Evolutionary conservation across 2,329 filamentous ascomycete species (phyloP).

Genomic region (Trichoderma aggressivum): DNA sequence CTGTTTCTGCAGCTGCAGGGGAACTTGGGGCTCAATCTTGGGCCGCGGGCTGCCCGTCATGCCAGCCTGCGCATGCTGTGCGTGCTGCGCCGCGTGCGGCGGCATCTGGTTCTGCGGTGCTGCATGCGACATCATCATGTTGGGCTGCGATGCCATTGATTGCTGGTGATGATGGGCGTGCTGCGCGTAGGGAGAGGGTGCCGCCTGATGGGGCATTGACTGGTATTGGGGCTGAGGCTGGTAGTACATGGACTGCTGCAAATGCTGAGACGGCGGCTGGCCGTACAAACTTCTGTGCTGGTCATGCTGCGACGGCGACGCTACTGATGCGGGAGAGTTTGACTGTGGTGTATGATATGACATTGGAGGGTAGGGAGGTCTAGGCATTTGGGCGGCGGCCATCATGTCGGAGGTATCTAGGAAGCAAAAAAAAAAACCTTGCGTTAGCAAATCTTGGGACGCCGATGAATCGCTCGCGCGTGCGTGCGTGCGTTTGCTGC

Average conservation of each 20-base stretch:
- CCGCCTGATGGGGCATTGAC: constrained; percentile 62
- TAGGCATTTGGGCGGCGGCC: constrained; percentile 66
- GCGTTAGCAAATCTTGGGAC: neutral
- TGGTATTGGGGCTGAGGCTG: constrained; percentile 59
- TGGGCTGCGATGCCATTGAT: constrained; percentile 61
- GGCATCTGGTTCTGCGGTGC: constrained; percentile 56
- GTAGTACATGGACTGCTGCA: constrained; percentile 79
- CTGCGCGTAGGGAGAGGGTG: constrained; percentile 59
- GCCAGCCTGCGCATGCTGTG: constrained; percentile 49
- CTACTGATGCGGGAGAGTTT: constrained; percentile 89
- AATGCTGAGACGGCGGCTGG: constrained; percentile 72
- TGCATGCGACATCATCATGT: constrained; percentile 64
- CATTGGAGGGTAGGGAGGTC: constrained; percentile 81
- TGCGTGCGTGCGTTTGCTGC: constrained; percentile 15
- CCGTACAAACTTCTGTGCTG: constrained; percentile 85
- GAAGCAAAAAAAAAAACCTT: constrained; percentile 21
- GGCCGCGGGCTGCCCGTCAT: constrained; percentile 61
- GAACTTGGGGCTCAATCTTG: constrained; percentile 61
- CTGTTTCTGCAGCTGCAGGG: constrained; percentile 58
- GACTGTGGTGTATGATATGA: constrained; percentile 91
- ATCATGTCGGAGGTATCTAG: constrained; percentile 63
- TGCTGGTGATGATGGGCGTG: constrained; percentile 51
- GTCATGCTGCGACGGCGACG: constrained; percentile 84
- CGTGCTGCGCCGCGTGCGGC: constrained; percentile 56
- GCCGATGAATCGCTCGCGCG: constrained; percentile 15